Conservation (phyloP, 2,329 filamentous ascomycete species). For the Hypoxylon sp. region DNA sequence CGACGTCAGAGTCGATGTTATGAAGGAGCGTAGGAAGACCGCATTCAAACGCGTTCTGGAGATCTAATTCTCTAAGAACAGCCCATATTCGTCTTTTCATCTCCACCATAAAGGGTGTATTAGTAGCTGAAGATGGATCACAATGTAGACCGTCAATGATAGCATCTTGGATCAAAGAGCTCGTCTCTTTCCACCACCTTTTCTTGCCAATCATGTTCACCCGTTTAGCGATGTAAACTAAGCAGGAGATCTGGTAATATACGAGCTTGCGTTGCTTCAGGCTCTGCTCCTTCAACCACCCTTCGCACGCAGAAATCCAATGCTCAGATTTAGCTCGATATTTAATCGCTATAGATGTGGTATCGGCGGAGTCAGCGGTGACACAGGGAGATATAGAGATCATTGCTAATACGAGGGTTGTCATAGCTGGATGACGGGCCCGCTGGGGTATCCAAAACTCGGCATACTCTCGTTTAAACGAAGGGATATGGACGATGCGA, state of each 20-base stretch:
- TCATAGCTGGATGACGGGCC: conserved; percentile 38
- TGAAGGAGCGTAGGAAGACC: conserved; percentile 48
- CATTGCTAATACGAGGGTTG: conserved; percentile 53
- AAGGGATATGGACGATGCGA: conserved; percentile 49
- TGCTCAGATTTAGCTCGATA: conserved; percentile 30
- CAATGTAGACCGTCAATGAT: conserved; percentile 48
- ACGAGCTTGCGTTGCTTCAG: conserved; percentile 45
- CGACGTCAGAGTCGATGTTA: conserved; percentile 40
- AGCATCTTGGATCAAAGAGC: conserved; percentile 48
- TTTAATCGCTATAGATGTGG: conserved; percentile 19
- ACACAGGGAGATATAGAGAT: conserved; percentile 45
- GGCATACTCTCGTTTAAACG: conserved; percentile 43
- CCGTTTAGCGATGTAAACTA: conserved; percentile 50
- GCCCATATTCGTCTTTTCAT: conserved; percentile 50
- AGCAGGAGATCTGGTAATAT: conserved; percentile 49
- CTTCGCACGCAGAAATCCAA: conserved; percentile 48
- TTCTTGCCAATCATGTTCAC: conserved; percentile 49
- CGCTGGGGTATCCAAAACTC: conserved; percentile 37
- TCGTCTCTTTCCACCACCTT: conserved; percentile 50
- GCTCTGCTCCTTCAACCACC: conserved; percentile 46
- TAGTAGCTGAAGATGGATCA: conserved; percentile 30
- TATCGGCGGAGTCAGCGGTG: conserved; percentile 23
- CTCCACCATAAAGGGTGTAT: conserved; percentile 43
- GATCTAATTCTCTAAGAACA: conserved; percentile 47
- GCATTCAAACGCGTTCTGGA: conserved; percentile 49